Percentiles rank a stretch among this genome's conserved stretches.
These are phyloP conservation scores for Diplocarpon rosae DNA, from an alignment of 2,329 filamentous ascomycete species.

Conservation along the genomic window DNA sequence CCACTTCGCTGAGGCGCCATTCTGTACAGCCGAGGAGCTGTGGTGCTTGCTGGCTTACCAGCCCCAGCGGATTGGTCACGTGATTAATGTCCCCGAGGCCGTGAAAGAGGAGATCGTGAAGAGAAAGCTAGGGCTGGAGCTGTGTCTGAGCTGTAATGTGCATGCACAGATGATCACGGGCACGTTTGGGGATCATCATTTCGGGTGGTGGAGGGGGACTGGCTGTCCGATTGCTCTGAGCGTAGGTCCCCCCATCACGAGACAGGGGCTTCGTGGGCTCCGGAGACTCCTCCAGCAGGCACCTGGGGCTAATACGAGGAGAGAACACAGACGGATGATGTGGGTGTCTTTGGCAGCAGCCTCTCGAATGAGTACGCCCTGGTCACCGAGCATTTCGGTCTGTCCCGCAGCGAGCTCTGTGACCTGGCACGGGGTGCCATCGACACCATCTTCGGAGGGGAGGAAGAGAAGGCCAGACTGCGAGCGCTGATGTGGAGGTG, in stretches of 20 bases:
- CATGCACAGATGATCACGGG: conserved; percentile 61
- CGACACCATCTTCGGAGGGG: conserved; percentile 54
- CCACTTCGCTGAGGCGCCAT: conserved; percentile 66
- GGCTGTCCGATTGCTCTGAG: conserved; percentile 53
- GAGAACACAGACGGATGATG: conserved; percentile 61
- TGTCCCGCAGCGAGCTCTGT: conserved; percentile 38
- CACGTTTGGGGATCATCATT: conserved; percentile 59
- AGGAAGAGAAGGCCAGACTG: conserved; percentile 49
- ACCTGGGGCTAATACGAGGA: neutral
- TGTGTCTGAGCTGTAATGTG: conserved; percentile 76
- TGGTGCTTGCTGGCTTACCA: conserved; percentile 50
- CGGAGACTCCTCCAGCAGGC: neutral
- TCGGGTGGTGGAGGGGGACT: conserved; percentile 58
- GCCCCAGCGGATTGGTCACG: conserved; percentile 65
- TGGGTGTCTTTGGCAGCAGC: conserved; percentile 68
- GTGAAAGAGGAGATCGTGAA: conserved; percentile 44
- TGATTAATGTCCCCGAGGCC: conserved; percentile 58
- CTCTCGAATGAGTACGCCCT: conserved; percentile 69
- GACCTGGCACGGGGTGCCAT: conserved; percentile 49
- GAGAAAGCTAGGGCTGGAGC: conserved; percentile 53
- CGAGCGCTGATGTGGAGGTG: conserved; percentile 37
- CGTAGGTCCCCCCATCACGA: conserved; percentile 38
- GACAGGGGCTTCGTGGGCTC: neutral
- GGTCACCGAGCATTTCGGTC: conserved; percentile 57
- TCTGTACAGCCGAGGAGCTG: conserved; percentile 49